These are phyloP conservation scores for Pestalotiopsis fici DNA, from an alignment of 2,329 filamentous ascomycete species.

Conservation along the genomic window DNA sequence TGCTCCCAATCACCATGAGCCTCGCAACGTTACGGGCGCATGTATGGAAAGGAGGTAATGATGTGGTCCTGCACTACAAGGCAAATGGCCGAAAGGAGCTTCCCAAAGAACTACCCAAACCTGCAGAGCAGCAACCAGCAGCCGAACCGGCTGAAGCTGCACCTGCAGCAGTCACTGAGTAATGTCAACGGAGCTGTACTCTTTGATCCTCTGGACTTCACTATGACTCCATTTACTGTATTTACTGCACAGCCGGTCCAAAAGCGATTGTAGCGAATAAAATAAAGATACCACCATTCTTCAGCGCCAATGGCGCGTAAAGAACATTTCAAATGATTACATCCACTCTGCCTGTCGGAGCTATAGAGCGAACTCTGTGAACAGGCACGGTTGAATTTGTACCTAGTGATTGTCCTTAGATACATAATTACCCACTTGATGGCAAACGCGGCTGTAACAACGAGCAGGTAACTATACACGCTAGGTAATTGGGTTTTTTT, in stretches of 20 bases:
- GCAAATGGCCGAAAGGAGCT: conserved; percentile 80
- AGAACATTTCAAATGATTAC: background rate
- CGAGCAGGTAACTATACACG: background rate
- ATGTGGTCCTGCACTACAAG: conserved; percentile 89
- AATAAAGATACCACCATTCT: background rate
- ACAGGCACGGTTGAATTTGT: no score
- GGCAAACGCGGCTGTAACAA: background rate
- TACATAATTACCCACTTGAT: background rate
- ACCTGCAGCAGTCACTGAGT: background rate
- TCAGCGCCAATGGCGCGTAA: background rate
- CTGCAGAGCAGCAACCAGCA: conserved; percentile 2
- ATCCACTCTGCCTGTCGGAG: no score
- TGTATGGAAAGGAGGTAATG: conserved; percentile 92
- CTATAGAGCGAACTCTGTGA: no score
- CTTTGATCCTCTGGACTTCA: background rate
- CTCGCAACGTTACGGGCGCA: conserved; percentile 91
- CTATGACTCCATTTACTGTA: background rate
- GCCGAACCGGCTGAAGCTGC: background rate
- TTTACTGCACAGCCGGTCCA: background rate
- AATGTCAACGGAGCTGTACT: background rate
- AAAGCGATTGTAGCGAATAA: background rate
- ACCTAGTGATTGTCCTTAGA: no score
- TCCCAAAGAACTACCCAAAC: conserved; percentile 32
- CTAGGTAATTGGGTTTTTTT: background rate
- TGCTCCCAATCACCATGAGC: conserved; percentile 81